These are phyloP conservation scores for Beta lomatogona DNA, from an alignment of 179 eudicot species.

Conservation along the genomic window DNA sequence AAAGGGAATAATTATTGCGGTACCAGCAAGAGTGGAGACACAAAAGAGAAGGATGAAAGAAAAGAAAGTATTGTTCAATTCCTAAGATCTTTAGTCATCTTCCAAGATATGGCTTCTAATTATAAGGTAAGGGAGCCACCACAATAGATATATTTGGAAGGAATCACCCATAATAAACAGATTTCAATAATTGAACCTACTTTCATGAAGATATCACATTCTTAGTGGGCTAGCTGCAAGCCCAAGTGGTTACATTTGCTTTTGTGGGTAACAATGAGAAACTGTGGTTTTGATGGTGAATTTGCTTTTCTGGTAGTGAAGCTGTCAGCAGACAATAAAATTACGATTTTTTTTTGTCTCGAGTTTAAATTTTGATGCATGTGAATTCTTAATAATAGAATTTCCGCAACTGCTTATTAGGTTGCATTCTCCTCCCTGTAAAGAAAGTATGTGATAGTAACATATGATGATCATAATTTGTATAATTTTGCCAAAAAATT, in stretches of 20 bases:
- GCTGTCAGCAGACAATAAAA: too few relatives aligned
- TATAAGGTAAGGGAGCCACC: constrained; percentile 29
- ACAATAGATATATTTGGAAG: constrained; percentile 25
- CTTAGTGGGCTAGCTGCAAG: constrained; percentile 22
- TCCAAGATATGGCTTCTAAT: constrained; percentile 32
- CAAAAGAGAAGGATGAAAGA: not conserved
- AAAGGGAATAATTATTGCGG: not conserved
- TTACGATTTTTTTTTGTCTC: too few relatives aligned
- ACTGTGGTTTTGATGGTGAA: not conserved
- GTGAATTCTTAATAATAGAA: too few relatives aligned
- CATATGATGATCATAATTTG: too few relatives aligned
- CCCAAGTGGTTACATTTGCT: not conserved
- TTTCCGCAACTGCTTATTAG: too few relatives aligned
- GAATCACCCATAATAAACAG: constrained; percentile 27
- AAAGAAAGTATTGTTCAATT: not conserved
- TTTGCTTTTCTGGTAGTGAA: not conserved
- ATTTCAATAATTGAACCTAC: constrained; percentile 34
- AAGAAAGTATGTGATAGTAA: too few relatives aligned
- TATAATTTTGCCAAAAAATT: too few relatives aligned
- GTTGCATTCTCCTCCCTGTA: too few relatives aligned
- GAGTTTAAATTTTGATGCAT: too few relatives aligned
- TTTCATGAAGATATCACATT: constrained; percentile 25
- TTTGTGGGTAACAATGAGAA: not conserved
- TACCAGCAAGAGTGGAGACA: constrained; percentile 22
- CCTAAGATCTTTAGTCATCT: constrained; percentile 19